These are phyloP conservation scores for Talaromyces liani DNA, from an alignment of 495 filamentous ascomycete genomes.

Conservation along the genomic window DNA sequence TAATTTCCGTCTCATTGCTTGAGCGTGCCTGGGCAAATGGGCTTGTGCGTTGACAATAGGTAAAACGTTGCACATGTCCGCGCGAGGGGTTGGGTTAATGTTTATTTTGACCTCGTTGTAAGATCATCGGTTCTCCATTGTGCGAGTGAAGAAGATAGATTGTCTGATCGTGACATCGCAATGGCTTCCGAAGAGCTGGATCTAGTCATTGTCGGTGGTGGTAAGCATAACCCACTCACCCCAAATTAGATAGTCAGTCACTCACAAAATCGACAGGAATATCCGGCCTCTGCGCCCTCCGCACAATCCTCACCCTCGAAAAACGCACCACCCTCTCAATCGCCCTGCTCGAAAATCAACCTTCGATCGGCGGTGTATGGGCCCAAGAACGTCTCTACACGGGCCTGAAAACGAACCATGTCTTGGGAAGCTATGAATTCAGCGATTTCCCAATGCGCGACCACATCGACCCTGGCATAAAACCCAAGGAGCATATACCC, in stretches of 20 bases:
- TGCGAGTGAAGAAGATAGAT: not conserved
- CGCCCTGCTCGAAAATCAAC: conserved; percentile 45
- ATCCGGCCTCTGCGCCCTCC: conserved; percentile 52
- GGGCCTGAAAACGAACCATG: conserved; percentile 58
- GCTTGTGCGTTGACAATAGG: no score
- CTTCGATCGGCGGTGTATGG: conserved; percentile 66
- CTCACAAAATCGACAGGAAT: conserved; percentile 30
- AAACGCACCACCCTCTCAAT: conserved; percentile 39
- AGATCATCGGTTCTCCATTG: no score
- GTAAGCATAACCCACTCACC: conserved; percentile 16
- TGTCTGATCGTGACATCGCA: not conserved
- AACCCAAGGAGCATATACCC: conserved; percentile 56
- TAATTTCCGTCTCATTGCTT: no score
- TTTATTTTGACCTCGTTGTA: not conserved
- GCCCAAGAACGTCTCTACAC: conserved; percentile 55
- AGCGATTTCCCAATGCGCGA: conserved; percentile 67
- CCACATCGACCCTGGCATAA: conserved; percentile 48
- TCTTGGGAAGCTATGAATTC: conserved; percentile 60
- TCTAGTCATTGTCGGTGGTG: conserved; percentile 38
- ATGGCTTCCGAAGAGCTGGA: conserved; percentile 15
- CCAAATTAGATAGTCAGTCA: not conserved
- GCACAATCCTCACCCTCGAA: conserved; percentile 44
- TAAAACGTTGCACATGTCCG: not conserved
- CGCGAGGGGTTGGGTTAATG: not conserved
- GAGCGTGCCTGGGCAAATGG: no score